phyloP scores from a whole-genome alignment of 495 filamentous ascomycete genomes.

The Trichodelitschia bisporula region DNA sequence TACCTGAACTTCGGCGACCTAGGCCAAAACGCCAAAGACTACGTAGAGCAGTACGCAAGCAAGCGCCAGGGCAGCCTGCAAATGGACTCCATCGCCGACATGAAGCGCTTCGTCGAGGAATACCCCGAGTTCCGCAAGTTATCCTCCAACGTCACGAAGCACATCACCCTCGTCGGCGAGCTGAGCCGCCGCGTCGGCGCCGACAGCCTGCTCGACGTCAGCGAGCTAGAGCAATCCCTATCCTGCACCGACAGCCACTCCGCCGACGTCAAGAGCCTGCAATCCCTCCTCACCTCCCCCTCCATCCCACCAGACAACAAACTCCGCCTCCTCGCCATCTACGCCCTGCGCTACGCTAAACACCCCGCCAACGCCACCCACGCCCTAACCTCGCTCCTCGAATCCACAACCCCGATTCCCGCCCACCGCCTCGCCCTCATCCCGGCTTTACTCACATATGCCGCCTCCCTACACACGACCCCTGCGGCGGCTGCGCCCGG shows the following conservation, averaged over 20 bases:
- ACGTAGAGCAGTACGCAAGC: conserved; percentile 90
- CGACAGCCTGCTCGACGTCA: conserved; percentile 72
- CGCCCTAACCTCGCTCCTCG: conserved; percentile 62
- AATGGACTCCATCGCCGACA: conserved; percentile 89
- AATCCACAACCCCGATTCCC: conserved; percentile 48
- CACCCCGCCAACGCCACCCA: conserved; percentile 57
- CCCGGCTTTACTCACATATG: conserved; percentile 54
- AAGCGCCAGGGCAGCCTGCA: conserved; percentile 83
- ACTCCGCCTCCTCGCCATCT: conserved; percentile 67
- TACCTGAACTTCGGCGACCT: conserved; percentile 95
- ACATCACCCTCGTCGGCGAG: conserved; percentile 87
- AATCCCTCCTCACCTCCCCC: conserved; percentile 56
- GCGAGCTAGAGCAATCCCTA: conserved; percentile 87
- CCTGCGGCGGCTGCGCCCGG: conserved; percentile 33
- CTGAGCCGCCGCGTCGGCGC: conserved; percentile 65
- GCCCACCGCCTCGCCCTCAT: conserved; percentile 49
- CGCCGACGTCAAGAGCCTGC: conserved; percentile 68
- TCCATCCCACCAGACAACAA: conserved; percentile 56
- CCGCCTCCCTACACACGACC: conserved; percentile 54
- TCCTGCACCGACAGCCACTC: conserved; percentile 91
- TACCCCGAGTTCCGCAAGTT: conserved; percentile 94
- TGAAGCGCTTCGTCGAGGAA: conserved; percentile 98
- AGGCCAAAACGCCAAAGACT: conserved; percentile 93
- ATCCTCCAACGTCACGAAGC: conserved; percentile 93
- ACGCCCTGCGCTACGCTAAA: conserved; percentile 75